phyloP scores from a whole-genome alignment of 2,329 filamentous ascomycete genomes.

The Eurotiales sp. region DNA sequence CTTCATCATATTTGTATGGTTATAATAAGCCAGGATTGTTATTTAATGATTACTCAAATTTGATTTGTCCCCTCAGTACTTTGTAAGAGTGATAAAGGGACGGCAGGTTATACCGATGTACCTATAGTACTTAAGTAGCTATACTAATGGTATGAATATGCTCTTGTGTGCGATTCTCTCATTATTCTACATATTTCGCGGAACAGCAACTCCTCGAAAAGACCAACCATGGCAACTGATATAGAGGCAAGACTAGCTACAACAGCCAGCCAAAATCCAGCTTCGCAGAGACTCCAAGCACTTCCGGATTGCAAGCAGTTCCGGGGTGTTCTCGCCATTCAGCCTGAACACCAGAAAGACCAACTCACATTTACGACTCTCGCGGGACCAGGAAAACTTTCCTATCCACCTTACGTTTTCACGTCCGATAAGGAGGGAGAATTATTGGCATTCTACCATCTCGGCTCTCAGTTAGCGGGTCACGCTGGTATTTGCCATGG shows the following conservation, averaged over 20 bases:
- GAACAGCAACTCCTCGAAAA: neutral
- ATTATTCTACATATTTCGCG: neutral
- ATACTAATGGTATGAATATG: neutral
- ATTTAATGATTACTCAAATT: too few species aligned
- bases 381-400: slow-evolving; percentile 3
- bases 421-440: slow-evolving; percentile 1
- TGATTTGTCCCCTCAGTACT: too few species aligned
- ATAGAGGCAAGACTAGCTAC: neutral
- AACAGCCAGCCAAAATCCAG: neutral
- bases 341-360: neutral
- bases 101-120: slow-evolving; percentile 4
- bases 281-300: neutral
- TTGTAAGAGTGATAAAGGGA: too few species aligned
- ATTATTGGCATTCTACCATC: slow-evolving; percentile 2
- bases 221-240: neutral
- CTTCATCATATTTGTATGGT: neutral
- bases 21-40: too few species aligned
- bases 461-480: neutral
- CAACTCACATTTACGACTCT: slow-evolving; percentile 7
- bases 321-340: slow-evolving; percentile 1
- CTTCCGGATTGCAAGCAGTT: slow-evolving; percentile 2
- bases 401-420: neutral
- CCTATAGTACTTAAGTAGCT: neutral
- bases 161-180: neutral
- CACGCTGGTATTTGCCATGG: slow-evolving; percentile 3